Evolutionary conservation across 2,329 filamentous ascomycete genomes (phyloP), one percentile per base, ranked within the genome.

Genomic region (Penicillium sp.): DNA sequence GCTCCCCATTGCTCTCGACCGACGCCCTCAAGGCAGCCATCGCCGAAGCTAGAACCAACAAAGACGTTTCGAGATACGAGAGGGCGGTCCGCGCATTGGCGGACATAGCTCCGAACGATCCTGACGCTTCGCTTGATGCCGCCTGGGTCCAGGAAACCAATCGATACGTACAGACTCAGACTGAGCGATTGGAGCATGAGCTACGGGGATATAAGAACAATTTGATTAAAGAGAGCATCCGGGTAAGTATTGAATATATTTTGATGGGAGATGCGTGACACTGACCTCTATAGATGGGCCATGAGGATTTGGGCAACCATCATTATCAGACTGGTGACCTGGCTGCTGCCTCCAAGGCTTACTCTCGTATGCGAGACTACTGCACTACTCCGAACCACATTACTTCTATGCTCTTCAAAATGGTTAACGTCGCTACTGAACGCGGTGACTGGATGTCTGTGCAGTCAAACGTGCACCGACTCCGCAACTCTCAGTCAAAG

Each of bases 201-300:
- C 80, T 99, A 19, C 92, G 91, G 73, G 88, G 88, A 1, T 97
- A 97, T 75, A 96, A 94, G 76, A 96, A 97, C 70, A 99, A 97
- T 67, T 77, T 97, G 41, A 91, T 99, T 66, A 96, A 97, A 72
- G 94, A 99, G 77, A 97, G 91, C 77, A 96, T 97, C 67, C 78
- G 92, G 64, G 91, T 95, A 80, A 54, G 82, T 7, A 31, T 2
- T 17, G 7, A 1, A 11, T n/a, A 4, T 41, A 36, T 17, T 16
- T 1, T 19, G 31, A 3, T 7, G 11, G 5, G 12, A 19, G 10
- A 16, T 9, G 14, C 10, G 6, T 11, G 4, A 25, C 55, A 55
- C 56, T 65, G 28, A 61, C 50, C 47, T 38, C 17, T 42, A 17
- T 64, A 96, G 90, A 97, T 97, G 86, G 93, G 91, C 42, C 89